phyloP scores from a whole-genome alignment of 2,329 filamentous ascomycete species.

The Cordyceps militaris region DNA sequence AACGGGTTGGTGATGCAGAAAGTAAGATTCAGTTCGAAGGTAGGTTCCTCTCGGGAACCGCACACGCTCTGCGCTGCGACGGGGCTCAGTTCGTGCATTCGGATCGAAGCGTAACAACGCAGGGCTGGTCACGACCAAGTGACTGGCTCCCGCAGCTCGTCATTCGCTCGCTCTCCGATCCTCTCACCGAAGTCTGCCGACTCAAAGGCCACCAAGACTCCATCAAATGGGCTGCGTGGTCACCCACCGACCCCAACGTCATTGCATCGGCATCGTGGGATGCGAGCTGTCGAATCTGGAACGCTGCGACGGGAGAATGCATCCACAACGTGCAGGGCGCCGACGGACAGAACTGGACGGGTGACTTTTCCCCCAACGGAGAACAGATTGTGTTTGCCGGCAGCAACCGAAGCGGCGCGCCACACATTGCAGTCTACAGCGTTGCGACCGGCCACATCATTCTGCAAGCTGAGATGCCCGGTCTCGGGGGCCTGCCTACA shows the following conservation, averaged over 20 bases:
- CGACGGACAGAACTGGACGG: slow-evolving; percentile 2
- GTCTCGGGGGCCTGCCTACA: neutral
- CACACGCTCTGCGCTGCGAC: slow-evolving; percentile 2
- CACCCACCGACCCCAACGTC: neutral
- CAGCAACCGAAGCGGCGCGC: neutral
- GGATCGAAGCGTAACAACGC: slow-evolving; percentile 6
- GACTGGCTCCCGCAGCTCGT: slow-evolving; percentile 11
- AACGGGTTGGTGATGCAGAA: neutral
- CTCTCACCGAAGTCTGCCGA: neutral
- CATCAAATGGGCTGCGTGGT: slow-evolving; percentile 8
- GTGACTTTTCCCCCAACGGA: slow-evolving; percentile 7
- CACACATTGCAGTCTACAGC: neutral
- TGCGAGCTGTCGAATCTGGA: slow-evolving; percentile 3
- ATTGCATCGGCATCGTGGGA: slow-evolving; percentile 8
- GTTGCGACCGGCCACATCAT: neutral
- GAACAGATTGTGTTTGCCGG: slow-evolving; percentile 7
- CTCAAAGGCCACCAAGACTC: slow-evolving; percentile 8
- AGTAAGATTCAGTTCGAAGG: neutral
- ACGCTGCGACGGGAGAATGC: slow-evolving; percentile 1
- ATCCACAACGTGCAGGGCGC: neutral
- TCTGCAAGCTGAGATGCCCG: neutral
- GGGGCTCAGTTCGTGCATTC: slow-evolving; percentile 1
- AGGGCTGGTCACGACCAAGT: slow-evolving; percentile 1
- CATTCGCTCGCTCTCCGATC: neutral
- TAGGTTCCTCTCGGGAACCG: neutral